Evolutionary conservation across 805 yeast genomes (phyloP), one percentile per base, ranked within the genome.

Genomic region (Debaryomyces maramus): DNA sequence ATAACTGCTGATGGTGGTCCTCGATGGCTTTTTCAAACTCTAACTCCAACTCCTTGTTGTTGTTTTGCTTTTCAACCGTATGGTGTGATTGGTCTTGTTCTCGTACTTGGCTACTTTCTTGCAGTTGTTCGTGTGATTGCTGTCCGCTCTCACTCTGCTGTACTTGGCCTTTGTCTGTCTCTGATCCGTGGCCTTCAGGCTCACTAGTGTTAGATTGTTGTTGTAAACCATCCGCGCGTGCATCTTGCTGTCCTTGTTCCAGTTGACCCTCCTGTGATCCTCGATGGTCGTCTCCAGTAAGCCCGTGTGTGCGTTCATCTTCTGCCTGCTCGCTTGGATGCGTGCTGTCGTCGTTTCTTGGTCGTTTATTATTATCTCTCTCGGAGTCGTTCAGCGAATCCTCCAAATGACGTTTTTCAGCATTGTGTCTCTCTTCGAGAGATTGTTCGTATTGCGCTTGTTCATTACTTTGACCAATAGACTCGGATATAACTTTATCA

Each of bases 21-120:
- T 45, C 54, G 7, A 53, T 46, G 14, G 54, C 55, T 31, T 43
- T 50, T 26, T 51, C 54, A 18, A 53, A 52, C 27, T 48, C 47
- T 21, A 48, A 31, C 7, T 54, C 56, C 17, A 52, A 35, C 11
- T 43, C 40, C 36, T 27, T 21, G 8, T 18, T 17, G 11, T 18
- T 18, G 24, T 27, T 24, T 14, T 29, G 19, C 23, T 31, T 22
- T 8, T 34, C 15, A n/a, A n/a, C n/a, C n/a, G n/a, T n/a, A n/a
- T n/a, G n/a, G n/a, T n/a, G n/a, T n/a, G n/a, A n/a, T 29, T 41
- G 40, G 4, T 8, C 23, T 16, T 21, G 3, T 17, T 16, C 23
- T 32, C 34, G 21, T 10, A 22, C 23, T 9, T 15, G 32, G 29
- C 17, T 13, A 16, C 14, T 10, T 5, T 24, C 15, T 10, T 24